Evolutionary conservation across 345 rosid species (phyloP).

Genomic region (Acer campestre): DNA sequence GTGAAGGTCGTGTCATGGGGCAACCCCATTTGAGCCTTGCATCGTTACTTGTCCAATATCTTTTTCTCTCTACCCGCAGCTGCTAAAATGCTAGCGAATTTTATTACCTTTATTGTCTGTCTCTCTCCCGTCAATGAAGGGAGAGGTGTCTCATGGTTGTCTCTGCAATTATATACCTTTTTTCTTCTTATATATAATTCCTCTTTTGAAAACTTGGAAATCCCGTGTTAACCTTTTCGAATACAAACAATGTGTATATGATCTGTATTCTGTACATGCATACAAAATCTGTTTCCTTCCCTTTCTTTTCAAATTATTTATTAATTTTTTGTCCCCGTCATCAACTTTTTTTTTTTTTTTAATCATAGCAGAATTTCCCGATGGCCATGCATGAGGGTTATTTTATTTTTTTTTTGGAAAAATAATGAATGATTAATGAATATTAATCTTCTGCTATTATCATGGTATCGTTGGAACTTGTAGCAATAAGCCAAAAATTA

Average conservation of each 20-base stretch:
- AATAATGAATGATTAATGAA: not conserved
- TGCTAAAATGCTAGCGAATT: no score
- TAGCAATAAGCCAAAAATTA: not conserved
- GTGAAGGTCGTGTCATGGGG: no score
- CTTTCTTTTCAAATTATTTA: not conserved
- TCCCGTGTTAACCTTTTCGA: conserved; percentile 14
- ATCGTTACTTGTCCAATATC: no score
- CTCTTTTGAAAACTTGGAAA: not conserved
- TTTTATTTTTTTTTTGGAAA: not conserved
- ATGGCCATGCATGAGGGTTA: not conserved
- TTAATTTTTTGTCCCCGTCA: not conserved
- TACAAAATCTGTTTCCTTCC: not conserved
- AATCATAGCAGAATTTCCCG: not conserved
- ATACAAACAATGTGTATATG: not conserved
- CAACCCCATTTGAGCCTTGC: no score
- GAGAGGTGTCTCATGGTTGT: conserved; percentile 16
- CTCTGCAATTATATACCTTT: not conserved
- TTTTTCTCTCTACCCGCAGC: no score
- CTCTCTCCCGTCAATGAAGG: conserved; percentile 33
- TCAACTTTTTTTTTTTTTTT: not conserved
- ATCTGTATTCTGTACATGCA: not conserved
- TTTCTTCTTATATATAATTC: not conserved
- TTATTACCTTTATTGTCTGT: not conserved
- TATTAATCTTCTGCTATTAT: no score
- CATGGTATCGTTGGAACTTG: not conserved